Base-by-base conservation (phyloP, 225 moss, liverwort and hornwort species). In the Neckera pumila region DNA sequence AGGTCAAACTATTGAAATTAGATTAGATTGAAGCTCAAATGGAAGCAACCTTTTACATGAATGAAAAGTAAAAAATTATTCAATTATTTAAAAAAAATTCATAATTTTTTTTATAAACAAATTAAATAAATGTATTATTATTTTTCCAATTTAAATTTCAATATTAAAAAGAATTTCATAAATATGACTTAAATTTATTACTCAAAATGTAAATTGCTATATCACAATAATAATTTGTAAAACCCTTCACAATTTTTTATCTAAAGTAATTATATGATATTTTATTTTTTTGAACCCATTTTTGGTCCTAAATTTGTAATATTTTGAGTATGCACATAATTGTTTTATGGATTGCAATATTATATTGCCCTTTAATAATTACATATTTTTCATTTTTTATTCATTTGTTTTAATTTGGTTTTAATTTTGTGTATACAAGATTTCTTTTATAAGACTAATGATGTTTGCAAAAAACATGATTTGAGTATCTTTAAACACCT, bases 21-120 rank as follows among this genome's bases (percentile, higher is more conserved):
- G 45, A 45, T 45, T 45, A 45, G 45, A 45, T 45, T 45, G 45
- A 45, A 45, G 45, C 45, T 45, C 45, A 66, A 36, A 36, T 36
- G 6, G 1, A 1, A 66, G 1, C 12, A 36, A 36, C 9, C 5
- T 66, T 36, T 66, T n/a, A n/a, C 0, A 66, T 1, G 2, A 21
- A 5, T 65, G 5, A 10, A 34, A 19, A 34, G 18, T 5, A 65
- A 65, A 34, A 6, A 36, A 66, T 36, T 66, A 36, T 66, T 66
- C 6, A 66, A 20, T 66, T n/a, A 66, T 20, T 6, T 36, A 6
- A 11, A 66, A 64, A 33, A 66, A 64, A 33, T 7, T 65, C 19
- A 19, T 65, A 65, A 36, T 3, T 2, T 6, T 5, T 36, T 11
- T 36, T 36, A 5, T 36, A 10, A 11, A 20, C 11, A 66, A 65